Base-by-base conservation (phyloP, 768 basidiomycete genomes). In the Russula sp. region DNA sequence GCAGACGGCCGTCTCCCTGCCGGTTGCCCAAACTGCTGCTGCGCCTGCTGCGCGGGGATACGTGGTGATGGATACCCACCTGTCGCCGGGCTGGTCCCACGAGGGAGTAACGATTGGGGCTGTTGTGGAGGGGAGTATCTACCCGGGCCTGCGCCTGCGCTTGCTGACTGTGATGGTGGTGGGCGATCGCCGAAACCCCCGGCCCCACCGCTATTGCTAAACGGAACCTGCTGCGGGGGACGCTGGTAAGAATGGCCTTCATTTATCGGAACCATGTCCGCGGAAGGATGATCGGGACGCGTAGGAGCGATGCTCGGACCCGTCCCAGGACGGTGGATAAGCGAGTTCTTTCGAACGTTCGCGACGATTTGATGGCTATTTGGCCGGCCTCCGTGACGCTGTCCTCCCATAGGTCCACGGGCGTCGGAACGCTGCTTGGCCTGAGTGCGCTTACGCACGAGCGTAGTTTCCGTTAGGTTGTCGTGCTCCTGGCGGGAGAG, bases 401-500 rank as follows among this genome's bases (percentile, higher is more conserved):
- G 63, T 42, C 58, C 59, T 34, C 66, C 44, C 34, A 48, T 32
- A 10, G 64, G 40, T 18, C 68, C 70, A 11, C 65, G 66, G 44
- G 72, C 74, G 14, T 80, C 78, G 44, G 83, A 82, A 27, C 85
- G 77, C 68, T 85, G 77, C 65, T 84, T 83, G 58, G 81, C 94
- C 75, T 71, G 80, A 0, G 94, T 97, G 16, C 92, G 84, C 65
- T 85, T 89, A 1, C 95, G 80, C 8, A 95, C 87, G 50, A 98
- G 84, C 61, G 86, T 93, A 57, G 75, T 76, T 69, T 94, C 87
- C 8, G 93, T 89, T 65, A 91, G 82, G 0, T 75, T 75, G 64
- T 94, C 86, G 75, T 97, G 93, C 66, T 96, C 89, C 59, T 83
- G 78, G 20, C 93, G 78, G 0, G 89, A 88, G 20, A 98, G 79